Evolutionary conservation across 2,329 filamentous ascomycete genomes (phyloP).

Genomic region (Ophidiomyces ophidiicola): DNA sequence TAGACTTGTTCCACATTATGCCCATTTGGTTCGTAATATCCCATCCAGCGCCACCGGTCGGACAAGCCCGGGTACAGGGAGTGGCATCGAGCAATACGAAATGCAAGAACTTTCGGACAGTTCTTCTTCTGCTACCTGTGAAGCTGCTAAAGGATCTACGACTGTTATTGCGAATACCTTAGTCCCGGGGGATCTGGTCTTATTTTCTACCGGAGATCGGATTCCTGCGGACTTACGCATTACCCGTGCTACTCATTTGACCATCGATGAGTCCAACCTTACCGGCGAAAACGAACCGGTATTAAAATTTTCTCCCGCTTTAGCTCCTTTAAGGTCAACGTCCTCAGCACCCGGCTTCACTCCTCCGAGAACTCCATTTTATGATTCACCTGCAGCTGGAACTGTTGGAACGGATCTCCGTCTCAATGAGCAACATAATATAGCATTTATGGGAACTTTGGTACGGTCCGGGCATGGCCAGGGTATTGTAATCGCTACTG

Average conservation of each 20-base stretch:
- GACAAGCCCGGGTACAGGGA: slow-evolving; percentile 16
- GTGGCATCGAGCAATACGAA: slow-evolving; percentile 35
- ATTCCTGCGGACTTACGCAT: slow-evolving; percentile 95
- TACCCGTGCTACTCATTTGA: slow-evolving; percentile 75
- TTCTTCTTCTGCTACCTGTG: slow-evolving; percentile 36
- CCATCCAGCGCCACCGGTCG: slow-evolving; percentile 20
- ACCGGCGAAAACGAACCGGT: slow-evolving; percentile 96
- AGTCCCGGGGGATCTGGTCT: slow-evolving; percentile 81
- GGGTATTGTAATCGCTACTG: slow-evolving; percentile 93
- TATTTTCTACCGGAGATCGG: slow-evolving; percentile 91
- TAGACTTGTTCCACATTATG: slow-evolving; percentile 86
- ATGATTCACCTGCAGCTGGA: slow-evolving; percentile 46
- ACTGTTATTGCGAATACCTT: slow-evolving; percentile 80
- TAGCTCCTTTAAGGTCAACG: slow-evolving; percentile 30
- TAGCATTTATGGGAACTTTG: slow-evolving; percentile 95
- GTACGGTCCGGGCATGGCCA: slow-evolving; percentile 92
- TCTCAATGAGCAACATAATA: slow-evolving; percentile 68
- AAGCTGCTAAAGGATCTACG: slow-evolving; percentile 60
- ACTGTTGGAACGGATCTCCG: slow-evolving; percentile 53
- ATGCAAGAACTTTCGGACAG: slow-evolving; percentile 32
- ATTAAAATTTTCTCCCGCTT: slow-evolving; percentile 56
- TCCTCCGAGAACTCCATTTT: slow-evolving; percentile 44
- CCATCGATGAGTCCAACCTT: slow-evolving; percentile 91
- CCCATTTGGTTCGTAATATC: slow-evolving; percentile 69
- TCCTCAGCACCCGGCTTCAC: slow-evolving; percentile 23